Evolutionary conservation across 2,329 filamentous ascomycete species (phyloP), one percentile per base, ranked within the genome.

Genomic region (Talaromyces verruculosus): DNA sequence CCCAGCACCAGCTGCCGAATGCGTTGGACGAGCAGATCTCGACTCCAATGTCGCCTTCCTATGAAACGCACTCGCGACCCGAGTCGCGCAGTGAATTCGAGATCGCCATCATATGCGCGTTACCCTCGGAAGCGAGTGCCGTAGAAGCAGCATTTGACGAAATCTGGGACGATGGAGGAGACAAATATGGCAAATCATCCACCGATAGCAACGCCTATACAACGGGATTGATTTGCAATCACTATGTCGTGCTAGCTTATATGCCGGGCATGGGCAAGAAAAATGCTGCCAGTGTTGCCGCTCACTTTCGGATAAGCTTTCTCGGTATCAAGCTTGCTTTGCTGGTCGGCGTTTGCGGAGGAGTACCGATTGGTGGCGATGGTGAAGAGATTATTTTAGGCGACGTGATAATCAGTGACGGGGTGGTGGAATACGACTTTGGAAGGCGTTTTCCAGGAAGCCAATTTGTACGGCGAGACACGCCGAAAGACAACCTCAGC

Each of bases 301-400:
- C 71, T 0, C 70, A 69, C 28, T 66, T 81, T 7, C 72, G 72
- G 0, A 68, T 67, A 0, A 81, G 77, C 59, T 82, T 75, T 33
- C 49, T 63, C 0, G 65, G 63, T 1, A 67, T 82, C 7, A 73
- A 70, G 43, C 64, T 81, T 0, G 75, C 68, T 0, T 25, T 82
- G 0, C 49, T 81, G 0, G 74, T 76, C 2, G 80, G 80, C 0
- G 72, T 81, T 4, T 81, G 79, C 45, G 80, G 79, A 0, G 79
- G 76, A 5, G 71, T 78, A 5, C 60, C 60, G 19, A 5, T 8
- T 3, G 43, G 25, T 2, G 35, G 11, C n/a, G 37, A 6, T 17
- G 30, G 41, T 5, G 43, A 61, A 67, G 30, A 71, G 15, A 68
- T 70, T 11, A 11, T 69, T 4, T 62, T 71, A 3, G 68, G 70